These are phyloP conservation scores for Maudiozyma serrabonitensis DNA, from an alignment of 805 yeast species.

Conservation along the genomic window DNA sequence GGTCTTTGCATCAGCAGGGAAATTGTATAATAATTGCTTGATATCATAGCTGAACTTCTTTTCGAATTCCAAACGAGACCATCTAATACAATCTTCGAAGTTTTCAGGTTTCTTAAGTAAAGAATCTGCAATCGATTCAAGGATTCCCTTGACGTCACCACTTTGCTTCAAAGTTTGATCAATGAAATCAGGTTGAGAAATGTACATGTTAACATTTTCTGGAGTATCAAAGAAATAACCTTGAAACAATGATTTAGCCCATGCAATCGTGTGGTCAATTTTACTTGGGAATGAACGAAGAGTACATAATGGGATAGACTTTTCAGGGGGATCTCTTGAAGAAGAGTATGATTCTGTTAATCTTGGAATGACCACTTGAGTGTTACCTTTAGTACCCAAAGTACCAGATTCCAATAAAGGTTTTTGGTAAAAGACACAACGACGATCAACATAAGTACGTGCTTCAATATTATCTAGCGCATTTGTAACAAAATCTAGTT, in stretches of 20 bases:
- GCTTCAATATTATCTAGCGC: conserved; percentile 98
- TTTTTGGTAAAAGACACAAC: conserved; percentile 87
- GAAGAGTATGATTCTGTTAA: conserved; percentile 94
- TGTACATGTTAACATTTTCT: conserved; percentile 82
- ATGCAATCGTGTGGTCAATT: conserved; percentile 97
- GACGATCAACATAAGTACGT: conserved; percentile 92
- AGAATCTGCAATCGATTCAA: conserved; percentile 69
- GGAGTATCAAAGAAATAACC: conserved; percentile 87
- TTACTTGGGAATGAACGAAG: conserved; percentile 95
- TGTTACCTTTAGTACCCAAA: conserved; percentile 95
- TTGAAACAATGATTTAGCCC: conserved; percentile 95
- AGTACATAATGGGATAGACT: conserved; percentile 94
- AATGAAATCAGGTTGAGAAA: conserved; percentile 86
- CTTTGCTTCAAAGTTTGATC: conserved; percentile 86
- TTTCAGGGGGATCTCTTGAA: conserved; percentile 97
- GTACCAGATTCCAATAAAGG: conserved; percentile 95
- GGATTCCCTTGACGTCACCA: conserved; percentile 80
- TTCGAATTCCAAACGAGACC: conserved; percentile 92
- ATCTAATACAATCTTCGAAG: conserved; percentile 86
- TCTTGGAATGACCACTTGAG: conserved; percentile 90
- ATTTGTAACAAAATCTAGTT: conserved; percentile 82
- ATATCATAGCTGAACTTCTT: conserved; percentile 77
- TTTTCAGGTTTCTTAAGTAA: conserved; percentile 75
- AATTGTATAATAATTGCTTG: conserved; percentile 80
- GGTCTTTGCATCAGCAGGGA: conserved; percentile 89